These are phyloP conservation scores for Ophiostoma sp. DNA, from an alignment of 2,329 filamentous ascomycete genomes.

Conservation along the genomic window DNA sequence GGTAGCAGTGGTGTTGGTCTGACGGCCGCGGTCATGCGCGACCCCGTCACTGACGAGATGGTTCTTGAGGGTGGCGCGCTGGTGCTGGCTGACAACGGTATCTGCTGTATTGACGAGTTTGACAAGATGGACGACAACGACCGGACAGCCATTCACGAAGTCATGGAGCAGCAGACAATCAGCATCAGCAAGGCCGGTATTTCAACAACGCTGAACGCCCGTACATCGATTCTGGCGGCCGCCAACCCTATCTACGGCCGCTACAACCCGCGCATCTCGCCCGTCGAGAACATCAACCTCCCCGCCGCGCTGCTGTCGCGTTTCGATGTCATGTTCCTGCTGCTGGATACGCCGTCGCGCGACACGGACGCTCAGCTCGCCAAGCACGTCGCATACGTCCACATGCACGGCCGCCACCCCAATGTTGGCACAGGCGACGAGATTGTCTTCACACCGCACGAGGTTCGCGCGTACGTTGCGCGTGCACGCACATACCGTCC, in stretches of 20 bases:
- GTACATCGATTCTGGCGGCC: conserved; percentile 90
- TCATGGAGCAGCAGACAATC: conserved; percentile 85
- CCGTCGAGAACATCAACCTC: conserved; percentile 98
- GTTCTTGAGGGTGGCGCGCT: conserved; percentile 74
- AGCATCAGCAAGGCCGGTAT: conserved; percentile 73
- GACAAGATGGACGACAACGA: conserved; percentile 87
- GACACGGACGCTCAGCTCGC: conserved; percentile 90
- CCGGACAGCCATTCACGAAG: conserved; percentile 77
- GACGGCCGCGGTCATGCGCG: conserved; percentile 76
- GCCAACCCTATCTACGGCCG: conserved; percentile 96
- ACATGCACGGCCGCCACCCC: conserved; percentile 93
- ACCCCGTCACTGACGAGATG: conserved; percentile 80
- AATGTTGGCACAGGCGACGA: conserved; percentile 51
- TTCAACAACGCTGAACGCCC: conserved; percentile 78
- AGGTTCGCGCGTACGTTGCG: conserved; percentile 94
- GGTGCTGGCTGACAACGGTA: conserved; percentile 74
- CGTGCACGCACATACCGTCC: conserved; percentile 86
- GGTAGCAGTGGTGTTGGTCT: conserved; percentile 78
- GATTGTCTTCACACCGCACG: conserved; percentile 82
- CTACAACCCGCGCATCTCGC: conserved; percentile 95
- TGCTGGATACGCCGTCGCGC: conserved; percentile 86
- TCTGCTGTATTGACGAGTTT: conserved; percentile 82
- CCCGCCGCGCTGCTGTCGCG: conserved; percentile 93
- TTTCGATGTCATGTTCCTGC: conserved; percentile 95
- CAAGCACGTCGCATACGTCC: conserved; percentile 90